These are phyloP conservation scores for Macadamia integrifolia DNA, from an alignment of 164 flowering plant genomes.

Conservation along the genomic window DNA sequence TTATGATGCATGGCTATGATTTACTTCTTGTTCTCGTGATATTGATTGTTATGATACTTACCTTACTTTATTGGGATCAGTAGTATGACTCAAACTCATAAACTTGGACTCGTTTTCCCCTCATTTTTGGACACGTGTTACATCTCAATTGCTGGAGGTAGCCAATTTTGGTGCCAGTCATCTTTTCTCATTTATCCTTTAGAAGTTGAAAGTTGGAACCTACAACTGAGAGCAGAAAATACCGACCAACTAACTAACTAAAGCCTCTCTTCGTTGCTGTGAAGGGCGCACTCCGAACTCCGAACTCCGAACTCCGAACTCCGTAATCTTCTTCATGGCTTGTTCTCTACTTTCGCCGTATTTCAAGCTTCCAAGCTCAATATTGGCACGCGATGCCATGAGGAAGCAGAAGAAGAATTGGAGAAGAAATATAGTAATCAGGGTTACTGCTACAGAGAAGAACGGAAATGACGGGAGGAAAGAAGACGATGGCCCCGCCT, in stretches of 20 bases:
- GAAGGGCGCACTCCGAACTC: background rate
- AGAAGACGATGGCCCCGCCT: constrained; percentile 41
- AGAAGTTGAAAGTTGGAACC: background rate
- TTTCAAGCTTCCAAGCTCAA: constrained; percentile 10
- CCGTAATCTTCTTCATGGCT: constrained; percentile 3
- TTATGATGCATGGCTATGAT: no score
- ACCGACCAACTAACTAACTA: background rate
- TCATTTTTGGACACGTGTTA: no score
- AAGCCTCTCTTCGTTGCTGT: background rate
- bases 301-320: background rate
- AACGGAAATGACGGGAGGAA: background rate
- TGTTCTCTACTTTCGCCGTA: background rate
- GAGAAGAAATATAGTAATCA: constrained; percentile 5
- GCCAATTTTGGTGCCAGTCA: no score
- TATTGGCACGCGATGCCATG: constrained; percentile 1
- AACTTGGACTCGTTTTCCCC: no score
- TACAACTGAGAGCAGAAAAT: background rate
- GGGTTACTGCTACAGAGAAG: constrained; percentile 15
- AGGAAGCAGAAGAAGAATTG: background rate
- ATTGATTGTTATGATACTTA: no score
- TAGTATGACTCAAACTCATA: no score
- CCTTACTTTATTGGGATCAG: no score
- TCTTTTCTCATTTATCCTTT: background rate
- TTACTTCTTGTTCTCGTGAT: no score
- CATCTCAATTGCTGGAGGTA: no score